These are phyloP conservation scores for Rosa hybrid DNA, from an alignment of 331 rosid genomes.

Conservation along the genomic window DNA sequence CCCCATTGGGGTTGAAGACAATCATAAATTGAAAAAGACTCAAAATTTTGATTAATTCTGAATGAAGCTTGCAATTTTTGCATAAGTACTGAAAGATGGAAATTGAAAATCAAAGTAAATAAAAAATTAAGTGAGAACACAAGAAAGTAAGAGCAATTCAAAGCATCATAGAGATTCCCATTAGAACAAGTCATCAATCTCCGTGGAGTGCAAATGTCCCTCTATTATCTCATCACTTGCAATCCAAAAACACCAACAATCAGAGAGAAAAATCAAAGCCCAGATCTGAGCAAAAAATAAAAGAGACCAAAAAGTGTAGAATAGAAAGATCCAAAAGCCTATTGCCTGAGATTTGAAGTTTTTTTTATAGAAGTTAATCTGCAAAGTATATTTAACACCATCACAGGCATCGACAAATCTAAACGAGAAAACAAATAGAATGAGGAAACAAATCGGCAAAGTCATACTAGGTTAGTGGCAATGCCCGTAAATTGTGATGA, in stretches of 20 bases:
- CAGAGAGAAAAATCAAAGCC: not conserved
- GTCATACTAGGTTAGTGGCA: no score
- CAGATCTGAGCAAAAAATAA: not conserved
- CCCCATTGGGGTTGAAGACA: no score
- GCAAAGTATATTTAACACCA: slow-evolving; percentile 73
- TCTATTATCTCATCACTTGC: slow-evolving; percentile 65
- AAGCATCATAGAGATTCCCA: slow-evolving; percentile 52
- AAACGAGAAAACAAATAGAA: not conserved
- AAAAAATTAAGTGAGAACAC: no score
- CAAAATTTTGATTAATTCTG: no score
- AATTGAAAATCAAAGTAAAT: no score
- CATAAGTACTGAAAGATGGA: no score
- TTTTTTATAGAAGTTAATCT: slow-evolving; percentile 54
- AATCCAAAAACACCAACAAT: not conserved
- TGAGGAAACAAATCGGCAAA: no score
- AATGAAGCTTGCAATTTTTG: no score
- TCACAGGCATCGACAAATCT: slow-evolving; percentile 45
- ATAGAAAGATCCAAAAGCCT: not conserved
- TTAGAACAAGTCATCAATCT: slow-evolving; percentile 59
- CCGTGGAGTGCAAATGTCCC: slow-evolving; percentile 72
- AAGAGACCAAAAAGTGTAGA: not conserved
- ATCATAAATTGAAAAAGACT: no score
- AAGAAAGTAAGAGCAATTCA: no score
- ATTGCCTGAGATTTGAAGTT: slow-evolving; percentile 53
- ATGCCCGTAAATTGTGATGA: no score